Base-by-base conservation (phyloP, 306 rosid species). In the Prunus davidiana region DNA sequence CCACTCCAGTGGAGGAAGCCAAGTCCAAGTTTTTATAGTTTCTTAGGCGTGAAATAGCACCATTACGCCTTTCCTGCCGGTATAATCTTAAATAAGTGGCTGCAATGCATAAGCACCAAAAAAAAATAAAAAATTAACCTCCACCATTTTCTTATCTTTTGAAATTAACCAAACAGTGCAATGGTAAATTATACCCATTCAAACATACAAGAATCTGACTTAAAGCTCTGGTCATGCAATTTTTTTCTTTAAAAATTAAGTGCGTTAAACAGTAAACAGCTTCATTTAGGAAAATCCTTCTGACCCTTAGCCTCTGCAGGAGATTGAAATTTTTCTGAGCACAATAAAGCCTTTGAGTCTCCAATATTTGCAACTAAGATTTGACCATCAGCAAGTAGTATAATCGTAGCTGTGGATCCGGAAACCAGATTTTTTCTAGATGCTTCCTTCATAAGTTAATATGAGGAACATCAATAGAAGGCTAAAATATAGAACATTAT, bases 281-380 rank as follows among this genome's bases (percentile, higher is more conserved):
- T 60, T 27, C 20, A n/a, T 47, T 55, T 61, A 27, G 76, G 75
- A 55, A 67, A 73, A 7, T 57, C 56, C 32, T 77, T 76, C 89
- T 82, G 82, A 92, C 98, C 95, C 90, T 89, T 95, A 73, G 97
- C 98, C 89, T 95, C 93, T 65, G 86, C 76, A 65, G 85, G 92
- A 70, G 98, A 79, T 80, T 71, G 93, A 73, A 88, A 86, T 38
- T 77, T 92, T 84, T 92, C 92, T 30, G 97, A 87, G 89, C 98
- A 95, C 86, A 95, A 81, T 65, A 94, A 86, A 56, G 95, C 96
- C 86, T 95, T 92, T 25, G 96, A 92, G 83, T 95, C 98, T 85
- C 98, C 98, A 81, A 95, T 80, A 79, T 95, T 95, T 63, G 97
- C 98, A 81, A 89, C 96, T 88, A 95, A 87, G 78, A 92, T 84